These are phyloP conservation scores for Hura crepitans DNA, from an alignment of 441 rosid genomes.

Conservation along the genomic window DNA sequence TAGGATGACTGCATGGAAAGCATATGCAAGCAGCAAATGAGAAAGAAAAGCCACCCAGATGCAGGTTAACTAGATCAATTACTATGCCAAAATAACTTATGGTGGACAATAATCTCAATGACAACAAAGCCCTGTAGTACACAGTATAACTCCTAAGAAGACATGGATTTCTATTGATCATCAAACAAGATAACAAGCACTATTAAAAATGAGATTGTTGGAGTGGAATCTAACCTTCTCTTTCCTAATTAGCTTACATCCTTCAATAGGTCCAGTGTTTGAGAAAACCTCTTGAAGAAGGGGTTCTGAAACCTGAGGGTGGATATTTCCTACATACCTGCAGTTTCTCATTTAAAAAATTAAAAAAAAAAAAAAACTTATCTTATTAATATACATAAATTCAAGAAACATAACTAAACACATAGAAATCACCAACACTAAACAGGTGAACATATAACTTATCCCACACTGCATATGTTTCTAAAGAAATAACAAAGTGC, in stretches of 20 bases:
- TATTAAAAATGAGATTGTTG: background rate
- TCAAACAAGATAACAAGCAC: background rate
- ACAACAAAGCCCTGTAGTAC: background rate
- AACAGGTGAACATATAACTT: background rate
- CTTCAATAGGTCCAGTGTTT: constrained; percentile 55
- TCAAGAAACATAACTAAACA: background rate
- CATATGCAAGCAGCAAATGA: background rate
- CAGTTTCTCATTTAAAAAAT: constrained; percentile 9
- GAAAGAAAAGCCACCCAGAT: background rate
- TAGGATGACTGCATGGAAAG: constrained; percentile 60
- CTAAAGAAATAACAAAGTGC: background rate
- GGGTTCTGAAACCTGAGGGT: constrained; percentile 55
- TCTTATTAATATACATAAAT: background rate
- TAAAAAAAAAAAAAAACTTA: background rate
- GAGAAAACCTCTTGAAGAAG: constrained; percentile 60
- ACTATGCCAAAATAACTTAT: background rate
- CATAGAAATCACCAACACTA: background rate
- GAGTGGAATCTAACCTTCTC: constrained; percentile 43
- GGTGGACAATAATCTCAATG: background rate
- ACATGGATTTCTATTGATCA: background rate
- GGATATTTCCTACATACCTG: constrained; percentile 67
- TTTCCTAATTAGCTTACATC: constrained; percentile 58
- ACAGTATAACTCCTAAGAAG: background rate
- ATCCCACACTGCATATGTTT: background rate
- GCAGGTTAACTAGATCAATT: background rate